These are phyloP conservation scores for Colletotrichum limetticola DNA, from an alignment of 2,329 filamentous ascomycete genomes.

Conservation along the genomic window DNA sequence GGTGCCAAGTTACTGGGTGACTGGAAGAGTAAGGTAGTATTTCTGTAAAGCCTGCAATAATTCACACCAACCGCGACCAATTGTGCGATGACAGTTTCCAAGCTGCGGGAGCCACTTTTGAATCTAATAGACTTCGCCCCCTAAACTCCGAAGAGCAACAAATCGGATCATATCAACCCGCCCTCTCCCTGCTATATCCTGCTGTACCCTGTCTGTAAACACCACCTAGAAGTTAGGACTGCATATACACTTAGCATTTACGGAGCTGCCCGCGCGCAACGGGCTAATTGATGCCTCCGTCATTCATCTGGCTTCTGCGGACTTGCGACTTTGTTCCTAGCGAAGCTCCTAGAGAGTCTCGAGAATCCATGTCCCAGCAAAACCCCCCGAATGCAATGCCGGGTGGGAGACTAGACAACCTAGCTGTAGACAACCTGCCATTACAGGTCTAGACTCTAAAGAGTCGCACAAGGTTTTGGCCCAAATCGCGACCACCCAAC, in stretches of 20 bases:
- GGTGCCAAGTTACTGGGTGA: slow-evolving; percentile 19
- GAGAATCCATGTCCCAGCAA: not conserved
- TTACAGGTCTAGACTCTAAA: not conserved
- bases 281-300: slow-evolving; percentile 30
- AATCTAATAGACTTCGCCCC: slow-evolving; percentile 21
- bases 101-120: not conserved
- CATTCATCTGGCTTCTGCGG: not conserved
- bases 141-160: not conserved
- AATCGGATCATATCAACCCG: not conserved
- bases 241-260: not conserved
- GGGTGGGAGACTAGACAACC: not conserved
- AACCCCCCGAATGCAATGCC: not conserved
- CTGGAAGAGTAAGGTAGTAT: slow-evolving; percentile 31
- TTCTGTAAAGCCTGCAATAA: not conserved
- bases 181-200: not conserved
- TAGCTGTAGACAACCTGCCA: not conserved
- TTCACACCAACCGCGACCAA: slow-evolving; percentile 4
- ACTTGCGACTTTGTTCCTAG: too few relatives aligned
- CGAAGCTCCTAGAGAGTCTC: too few relatives aligned
- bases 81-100: slow-evolving; percentile 16
- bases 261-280: slow-evolving; percentile 16
- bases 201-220: not conserved
- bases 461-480: not conserved
- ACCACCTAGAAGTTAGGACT: not conserved
- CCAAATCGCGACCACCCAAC: not conserved